Evolutionary conservation across 768 basidiomycete genomes (phyloP), one percentile per base, ranked within the genome.

Genomic region (Neoboletus subvelutipes): DNA sequence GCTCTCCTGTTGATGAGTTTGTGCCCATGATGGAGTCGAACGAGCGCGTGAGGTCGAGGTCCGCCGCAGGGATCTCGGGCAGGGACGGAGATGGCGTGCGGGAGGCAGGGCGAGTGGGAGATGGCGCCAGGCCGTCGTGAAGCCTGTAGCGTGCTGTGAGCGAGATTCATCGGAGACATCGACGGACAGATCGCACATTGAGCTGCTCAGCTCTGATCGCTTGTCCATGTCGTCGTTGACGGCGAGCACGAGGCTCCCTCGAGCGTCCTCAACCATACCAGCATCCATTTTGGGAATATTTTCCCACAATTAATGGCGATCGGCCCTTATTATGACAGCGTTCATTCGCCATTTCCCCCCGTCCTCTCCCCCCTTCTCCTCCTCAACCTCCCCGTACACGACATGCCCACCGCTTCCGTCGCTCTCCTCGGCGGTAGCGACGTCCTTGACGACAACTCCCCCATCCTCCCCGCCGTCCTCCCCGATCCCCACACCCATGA

Each of bases 21-120:
- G 67, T 57, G 58, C 72, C 74, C 65, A 83, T 65, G 62, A 84
- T 79, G 41, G 73, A 71, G 50, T 72, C 66, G 24, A 79, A 66
- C 33, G 78, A 75, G 57, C 75, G 59, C 50, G 83, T 78, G 42
- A 78, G 69, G 56, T 76, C 76, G 58, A 83, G 71, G 54, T 78
- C 76, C 47, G 76, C 54, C 20, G 71, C 65, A 50, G 83, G 84
- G 59, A 87, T 84, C 59, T 83, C 79, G 58, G 84, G 83, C 52
- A 77, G 69, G 24, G 68, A 54, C 52, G 73, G 75, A 55, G 72
- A 73, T 55, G 74, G 64, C 0, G 71, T 61, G 56, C 66, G 71
- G 57, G 61, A 58, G 34, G 64, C 45, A 54, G 50, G 54, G 43
- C 31, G 49, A 29, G 55, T 52, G 56, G 53, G 41, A 6, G 64